Evolutionary conservation across 2,329 filamentous ascomycete genomes (phyloP).

Genomic region (Dactylellina drechsleri): DNA sequence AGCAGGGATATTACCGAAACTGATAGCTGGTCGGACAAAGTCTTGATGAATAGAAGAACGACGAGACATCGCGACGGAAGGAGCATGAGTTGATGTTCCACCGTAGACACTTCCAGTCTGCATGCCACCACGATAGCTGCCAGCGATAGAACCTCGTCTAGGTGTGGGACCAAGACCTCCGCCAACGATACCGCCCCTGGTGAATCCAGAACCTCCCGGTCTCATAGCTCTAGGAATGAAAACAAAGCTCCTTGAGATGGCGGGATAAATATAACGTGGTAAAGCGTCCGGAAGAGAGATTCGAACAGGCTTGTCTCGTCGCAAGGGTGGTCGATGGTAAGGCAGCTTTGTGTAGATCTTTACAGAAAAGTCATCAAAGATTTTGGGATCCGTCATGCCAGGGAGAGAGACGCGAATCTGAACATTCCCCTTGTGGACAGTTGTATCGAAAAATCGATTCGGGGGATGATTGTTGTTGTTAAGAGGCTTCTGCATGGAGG

Average conservation of each 20-base stretch:
- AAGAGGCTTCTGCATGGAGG: slow-evolving; percentile 54
- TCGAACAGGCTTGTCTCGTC: slow-evolving; percentile 94
- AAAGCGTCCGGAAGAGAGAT: slow-evolving; percentile 84
- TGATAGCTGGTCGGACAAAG: slow-evolving; percentile 50
- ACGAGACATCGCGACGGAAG: slow-evolving; percentile 58
- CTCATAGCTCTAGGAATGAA: slow-evolving; percentile 95
- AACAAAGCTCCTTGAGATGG: slow-evolving; percentile 90
- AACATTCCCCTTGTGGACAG: slow-evolving; percentile 78
- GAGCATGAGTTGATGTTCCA: slow-evolving; percentile 58
- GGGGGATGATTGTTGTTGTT: slow-evolving; percentile 46
- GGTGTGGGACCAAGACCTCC: slow-evolving; percentile 74
- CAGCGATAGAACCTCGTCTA: slow-evolving; percentile 47
- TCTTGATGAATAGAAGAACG: slow-evolving; percentile 58
- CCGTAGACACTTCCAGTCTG: slow-evolving; percentile 82
- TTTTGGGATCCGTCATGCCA: slow-evolving; percentile 75
- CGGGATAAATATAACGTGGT: slow-evolving; percentile 90
- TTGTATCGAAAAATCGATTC: slow-evolving; percentile 57
- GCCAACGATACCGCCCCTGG: slow-evolving; percentile 67
- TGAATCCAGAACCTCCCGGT: slow-evolving; percentile 65
- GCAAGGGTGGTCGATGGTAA: slow-evolving; percentile 90
- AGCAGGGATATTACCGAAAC: slow-evolving; percentile 54
- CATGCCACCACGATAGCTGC: slow-evolving; percentile 54
- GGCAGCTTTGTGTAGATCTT: slow-evolving; percentile 94
- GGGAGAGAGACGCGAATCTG: slow-evolving; percentile 84
- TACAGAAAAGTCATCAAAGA: slow-evolving; percentile 79